Base-by-base conservation (phyloP, 1,139 yeast species). In the Geotrichum armillariae region DNA sequence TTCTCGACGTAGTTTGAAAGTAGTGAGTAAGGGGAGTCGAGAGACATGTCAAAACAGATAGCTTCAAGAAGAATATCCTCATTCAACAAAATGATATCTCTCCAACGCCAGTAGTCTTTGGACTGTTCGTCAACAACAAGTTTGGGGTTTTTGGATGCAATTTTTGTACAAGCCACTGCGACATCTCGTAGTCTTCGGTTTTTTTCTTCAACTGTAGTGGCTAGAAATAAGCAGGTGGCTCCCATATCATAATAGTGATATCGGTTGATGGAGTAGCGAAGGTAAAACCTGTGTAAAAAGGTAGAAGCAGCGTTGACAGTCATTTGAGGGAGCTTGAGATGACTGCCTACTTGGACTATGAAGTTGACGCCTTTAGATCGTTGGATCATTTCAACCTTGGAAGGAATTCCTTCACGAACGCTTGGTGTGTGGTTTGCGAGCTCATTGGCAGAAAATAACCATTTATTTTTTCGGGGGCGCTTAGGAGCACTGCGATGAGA, bases 141-240 rank as follows among this genome's bases (percentile, higher is more conserved):
- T 3, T 66, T 61, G 25, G 67, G 67, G 48, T 73, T 66, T 55
- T 74, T 75, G 29, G 70, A 70, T 0, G 80, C 80, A 8, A 72
- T 68, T 47, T 69, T 68, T 3, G 78, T 75, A 56, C 79, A 73
- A 4, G 72, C 70, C 22, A 72, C 65, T 12, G 76, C 77, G 3
- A 78, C 70, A 50, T 77, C 81, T 41, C 72, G 61, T 23, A 78
- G 60, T 45, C 72, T 65, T 33, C 83, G 67, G 42, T 74, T 71
- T 22, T 77, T 69, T 53, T 78, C 83, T 50, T 77, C 80, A 7
- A 76, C 71, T 53, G 79, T 78, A 48, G 78, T 71, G 1, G 82
- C 81, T 22, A 78, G 63, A 58, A 78, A 77, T 27, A 78, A 57
- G 31, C 76, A 65, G 1, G 80, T 72, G 0, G 79, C 80, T 0